Conservation (phyloP, 768 basidiomycete species). For the Collybiopsis luxurians region DNA sequence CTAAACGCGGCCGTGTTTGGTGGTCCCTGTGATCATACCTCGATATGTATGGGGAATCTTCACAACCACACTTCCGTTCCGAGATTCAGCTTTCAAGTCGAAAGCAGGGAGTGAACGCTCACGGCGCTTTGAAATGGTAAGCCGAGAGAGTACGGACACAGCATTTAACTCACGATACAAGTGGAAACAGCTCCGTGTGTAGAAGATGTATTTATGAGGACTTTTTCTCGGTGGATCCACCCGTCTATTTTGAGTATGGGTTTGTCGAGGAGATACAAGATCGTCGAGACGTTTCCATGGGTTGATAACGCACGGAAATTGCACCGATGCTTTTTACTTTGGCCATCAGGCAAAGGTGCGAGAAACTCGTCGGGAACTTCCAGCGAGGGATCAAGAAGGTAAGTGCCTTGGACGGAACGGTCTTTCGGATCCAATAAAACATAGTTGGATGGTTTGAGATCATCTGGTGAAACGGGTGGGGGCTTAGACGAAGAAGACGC, state of each 20-base stretch:
- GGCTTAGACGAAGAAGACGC: background rate
- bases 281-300: slow-evolving; percentile 33
- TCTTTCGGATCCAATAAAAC: slow-evolving; percentile 26
- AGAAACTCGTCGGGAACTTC: slow-evolving; percentile 35
- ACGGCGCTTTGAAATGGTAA: background rate
- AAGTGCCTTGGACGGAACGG: slow-evolving; percentile 30
- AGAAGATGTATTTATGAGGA: slow-evolving; percentile 15
- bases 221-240: slow-evolving; percentile 7
- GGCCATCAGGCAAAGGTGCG: slow-evolving; percentile 30
- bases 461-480: background rate
- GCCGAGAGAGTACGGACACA: background rate
- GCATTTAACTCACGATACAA: slow-evolving; percentile 18
- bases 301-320: slow-evolving; percentile 34
- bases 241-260: background rate
- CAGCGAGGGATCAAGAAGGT: slow-evolving; percentile 43
- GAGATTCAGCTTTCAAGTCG: slow-evolving; percentile 17
- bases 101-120: slow-evolving; percentile 20
- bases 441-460: slow-evolving; percentile 30
- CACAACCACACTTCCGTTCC: slow-evolving; percentile 29
- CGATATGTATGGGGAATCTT: slow-evolving; percentile 39
- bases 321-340: slow-evolving; percentile 35
- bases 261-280: slow-evolving; percentile 33
- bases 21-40: slow-evolving; percentile 29
- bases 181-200: slow-evolving; percentile 27
- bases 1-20: slow-evolving; percentile 22